Percentiles rank a stretch among this genome's conserved stretches.
These are phyloP conservation scores for Xylariales sp. DNA, from an alignment of 2,329 filamentous ascomycete genomes.

Conservation along the genomic window DNA sequence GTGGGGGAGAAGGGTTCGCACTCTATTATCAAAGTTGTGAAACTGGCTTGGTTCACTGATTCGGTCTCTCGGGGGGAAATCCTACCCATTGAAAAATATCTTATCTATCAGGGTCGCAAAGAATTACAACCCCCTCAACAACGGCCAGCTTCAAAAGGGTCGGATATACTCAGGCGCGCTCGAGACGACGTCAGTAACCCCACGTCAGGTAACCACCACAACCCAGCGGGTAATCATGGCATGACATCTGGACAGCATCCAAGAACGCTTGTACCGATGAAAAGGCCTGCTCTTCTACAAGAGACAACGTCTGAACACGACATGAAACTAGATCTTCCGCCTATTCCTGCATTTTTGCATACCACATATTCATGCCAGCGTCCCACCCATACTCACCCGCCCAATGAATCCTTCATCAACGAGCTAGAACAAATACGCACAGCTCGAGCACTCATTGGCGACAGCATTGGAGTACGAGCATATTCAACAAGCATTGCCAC, in stretches of 20 bases:
- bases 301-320: constrained; percentile 80
- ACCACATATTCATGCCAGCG: constrained; percentile 77
- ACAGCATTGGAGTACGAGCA: constrained; percentile 76
- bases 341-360: constrained; percentile 62
- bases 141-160: constrained; percentile 11
- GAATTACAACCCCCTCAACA: constrained; percentile 9
- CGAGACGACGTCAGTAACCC: constrained; percentile 8
- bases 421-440: constrained; percentile 71
- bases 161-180: constrained; percentile 26
- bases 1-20: constrained; percentile 4
- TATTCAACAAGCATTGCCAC: constrained; percentile 86
- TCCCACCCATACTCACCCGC: constrained; percentile 62
- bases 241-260: constrained; percentile 12
- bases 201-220: constrained; percentile 10
- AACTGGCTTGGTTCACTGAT: constrained; percentile 53
- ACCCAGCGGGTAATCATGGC: constrained; percentile 1
- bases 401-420: constrained; percentile 72
- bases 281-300: constrained; percentile 44
- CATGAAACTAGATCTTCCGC: constrained; percentile 49
- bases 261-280: constrained; percentile 25
- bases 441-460: constrained; percentile 64
- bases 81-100: constrained; percentile 45
- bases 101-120: constrained; percentile 49
- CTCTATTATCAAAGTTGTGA: constrained; percentile 47
- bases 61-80: constrained; percentile 39